Conservation (phyloP, 164 flowering plant species). For the Houttuynia cordata region DNA sequence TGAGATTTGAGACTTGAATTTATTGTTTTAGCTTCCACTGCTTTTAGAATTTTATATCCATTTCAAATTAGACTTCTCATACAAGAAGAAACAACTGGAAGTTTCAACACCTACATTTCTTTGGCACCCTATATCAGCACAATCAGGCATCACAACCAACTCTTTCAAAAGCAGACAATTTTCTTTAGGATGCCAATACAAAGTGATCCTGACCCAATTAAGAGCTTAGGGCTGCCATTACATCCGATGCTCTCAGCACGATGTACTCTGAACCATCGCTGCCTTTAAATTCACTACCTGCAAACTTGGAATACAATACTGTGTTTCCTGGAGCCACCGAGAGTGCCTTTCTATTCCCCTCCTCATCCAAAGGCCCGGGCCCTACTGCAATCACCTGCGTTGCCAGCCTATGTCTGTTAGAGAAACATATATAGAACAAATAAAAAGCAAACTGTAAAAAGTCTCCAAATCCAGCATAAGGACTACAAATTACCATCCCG, state of each 20-base stretch:
- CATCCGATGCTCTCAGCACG: constrained; percentile 63
- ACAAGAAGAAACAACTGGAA: too few relatives aligned
- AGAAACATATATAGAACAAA: too few relatives aligned
- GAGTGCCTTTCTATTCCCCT: constrained; percentile 62
- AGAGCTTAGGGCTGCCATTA: constrained; percentile 66
- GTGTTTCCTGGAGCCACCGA: constrained; percentile 49
- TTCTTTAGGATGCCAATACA: neutral
- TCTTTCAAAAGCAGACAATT: too few relatives aligned
- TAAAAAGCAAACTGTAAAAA: neutral
- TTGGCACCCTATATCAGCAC: too few relatives aligned
- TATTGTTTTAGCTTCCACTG: too few relatives aligned
- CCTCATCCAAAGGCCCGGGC: constrained; percentile 74
- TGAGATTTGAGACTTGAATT: too few relatives aligned
- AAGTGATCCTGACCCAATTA: neutral
- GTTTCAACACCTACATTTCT: too few relatives aligned
- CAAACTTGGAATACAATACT: constrained; percentile 80
- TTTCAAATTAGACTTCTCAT: too few relatives aligned
- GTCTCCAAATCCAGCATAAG: neutral
- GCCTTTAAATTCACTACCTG: constrained; percentile 86
- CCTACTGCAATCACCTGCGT: constrained; percentile 74
- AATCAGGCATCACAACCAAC: too few relatives aligned
- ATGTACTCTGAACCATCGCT: constrained; percentile 73
- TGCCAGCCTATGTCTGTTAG: neutral
- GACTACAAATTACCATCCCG: neutral
- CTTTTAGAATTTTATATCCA: too few relatives aligned